A percentile compares a stretch with the other conserved stretches of the same genome.
Evolutionary conservation across 192 early-diverging fungal genomes (phyloP).

Genomic region (Oehlia diaphana): DNA sequence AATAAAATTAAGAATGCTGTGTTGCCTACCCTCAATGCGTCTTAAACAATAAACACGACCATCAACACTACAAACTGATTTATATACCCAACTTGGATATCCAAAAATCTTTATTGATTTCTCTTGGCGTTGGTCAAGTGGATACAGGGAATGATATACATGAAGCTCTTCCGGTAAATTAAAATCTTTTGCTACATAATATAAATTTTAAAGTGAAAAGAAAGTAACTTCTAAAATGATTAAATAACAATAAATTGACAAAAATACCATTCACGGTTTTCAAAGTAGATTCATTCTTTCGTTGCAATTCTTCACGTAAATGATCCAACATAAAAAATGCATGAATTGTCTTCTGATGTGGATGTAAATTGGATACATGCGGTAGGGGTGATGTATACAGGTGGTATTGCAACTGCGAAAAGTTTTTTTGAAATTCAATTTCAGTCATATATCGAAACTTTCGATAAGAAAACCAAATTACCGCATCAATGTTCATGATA

Average conservation of each 20-base stretch:
- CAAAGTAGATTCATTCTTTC: constrained; percentile 64
- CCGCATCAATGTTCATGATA: constrained; percentile 15
- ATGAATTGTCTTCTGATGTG: constrained; percentile 78
- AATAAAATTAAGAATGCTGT: not conserved
- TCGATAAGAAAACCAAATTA: constrained; percentile 3
- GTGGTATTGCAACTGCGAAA: constrained; percentile 73
- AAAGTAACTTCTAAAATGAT: not conserved
- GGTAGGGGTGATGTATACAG: constrained; percentile 73
- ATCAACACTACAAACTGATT: constrained; percentile 80
- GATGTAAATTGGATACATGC: constrained; percentile 64
- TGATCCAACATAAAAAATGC: constrained; percentile 85
- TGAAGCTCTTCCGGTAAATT: constrained; percentile 79
- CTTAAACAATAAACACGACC: constrained; percentile 82
- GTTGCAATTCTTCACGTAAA: constrained; percentile 76
- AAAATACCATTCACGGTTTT: constrained; percentile 37
- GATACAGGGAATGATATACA: constrained; percentile 84
- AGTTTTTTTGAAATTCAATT: constrained; percentile 1
- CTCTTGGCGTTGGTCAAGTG: constrained; percentile 58
- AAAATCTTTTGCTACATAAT: constrained; percentile 48
- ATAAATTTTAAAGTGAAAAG: constrained; percentile 24
- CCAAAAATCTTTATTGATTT: constrained; percentile 64
- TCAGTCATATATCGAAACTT: not conserved
- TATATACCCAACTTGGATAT: constrained; percentile 77
- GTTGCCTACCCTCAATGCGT: constrained; percentile 71
- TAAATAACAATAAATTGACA: not conserved